phyloP scores from a whole-genome alignment of 192 early-diverging fungal genomes.

The Entophlyctis helioformis region DNA sequence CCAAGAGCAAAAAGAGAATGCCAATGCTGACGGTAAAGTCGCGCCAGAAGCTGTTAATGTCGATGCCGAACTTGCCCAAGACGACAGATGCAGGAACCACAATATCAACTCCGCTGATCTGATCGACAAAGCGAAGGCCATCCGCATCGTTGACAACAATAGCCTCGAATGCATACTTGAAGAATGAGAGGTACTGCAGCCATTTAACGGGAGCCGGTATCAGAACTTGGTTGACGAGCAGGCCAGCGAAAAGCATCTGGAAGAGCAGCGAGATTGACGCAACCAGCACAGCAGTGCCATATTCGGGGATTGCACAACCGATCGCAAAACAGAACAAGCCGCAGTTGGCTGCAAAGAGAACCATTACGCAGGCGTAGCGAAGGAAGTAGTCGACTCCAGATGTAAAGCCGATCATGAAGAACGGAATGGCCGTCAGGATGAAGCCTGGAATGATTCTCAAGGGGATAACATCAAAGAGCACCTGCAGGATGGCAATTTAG shows the following conservation, averaged over 20 bases:
- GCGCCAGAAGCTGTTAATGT: constrained; percentile 14
- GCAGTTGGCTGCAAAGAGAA: constrained; percentile 51
- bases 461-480: constrained; percentile 61
- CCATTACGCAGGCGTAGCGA: constrained; percentile 47
- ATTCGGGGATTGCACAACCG: constrained; percentile 39
- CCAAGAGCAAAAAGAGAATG: no score
- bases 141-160: constrained; percentile 50
- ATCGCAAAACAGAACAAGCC: constrained; percentile 48
- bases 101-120: constrained; percentile 21
- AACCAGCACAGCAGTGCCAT: constrained; percentile 47
- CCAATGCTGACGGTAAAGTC: constrained; percentile 6
- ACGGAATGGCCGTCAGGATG: constrained; percentile 51
- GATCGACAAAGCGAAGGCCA: constrained; percentile 15
- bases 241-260: constrained; percentile 67
- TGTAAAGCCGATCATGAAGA: constrained; percentile 60
- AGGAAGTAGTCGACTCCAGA: constrained; percentile 27
- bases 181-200: constrained; percentile 61
- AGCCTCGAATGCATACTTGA: constrained; percentile 65
- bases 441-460: constrained; percentile 53
- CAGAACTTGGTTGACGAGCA: constrained; percentile 51
- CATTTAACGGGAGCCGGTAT: constrained; percentile 47
- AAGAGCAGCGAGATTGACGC: constrained; percentile 57
- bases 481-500: no score
- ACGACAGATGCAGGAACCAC: constrained; percentile 19
- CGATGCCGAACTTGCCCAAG: constrained; percentile 31